A percentile compares a stretch with the other conserved stretches of the same genome.
Conservation (phyloP, 257 asterid genomes). For the Mentha longifolia region DNA sequence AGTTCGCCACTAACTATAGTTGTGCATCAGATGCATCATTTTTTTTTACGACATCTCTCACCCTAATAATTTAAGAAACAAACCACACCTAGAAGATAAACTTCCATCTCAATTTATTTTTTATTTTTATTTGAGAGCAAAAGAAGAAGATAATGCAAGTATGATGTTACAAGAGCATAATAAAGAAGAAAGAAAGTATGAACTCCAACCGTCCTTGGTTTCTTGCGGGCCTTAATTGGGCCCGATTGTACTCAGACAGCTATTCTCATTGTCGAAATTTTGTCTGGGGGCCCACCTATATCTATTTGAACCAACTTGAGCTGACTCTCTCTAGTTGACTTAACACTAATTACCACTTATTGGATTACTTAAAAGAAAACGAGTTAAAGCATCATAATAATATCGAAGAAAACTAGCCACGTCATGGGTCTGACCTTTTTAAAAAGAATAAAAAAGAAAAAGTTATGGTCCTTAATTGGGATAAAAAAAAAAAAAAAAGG, state of each 20-base stretch:
- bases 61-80: too few species aligned
- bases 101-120: not conserved
- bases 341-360: constrained; percentile 4
- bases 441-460: not conserved
- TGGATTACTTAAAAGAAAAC: not conserved
- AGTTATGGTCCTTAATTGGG: constrained; percentile 27
- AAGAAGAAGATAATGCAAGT: not conserved
- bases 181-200: not conserved
- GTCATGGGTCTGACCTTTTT: constrained; percentile 25
- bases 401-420: constrained; percentile 7
- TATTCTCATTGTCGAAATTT: constrained; percentile 46
- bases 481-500: constrained; percentile 36
- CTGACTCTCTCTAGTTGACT: constrained; percentile 39
- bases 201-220: not conserved
- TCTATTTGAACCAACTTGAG: constrained; percentile 47
- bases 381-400: constrained; percentile 3
- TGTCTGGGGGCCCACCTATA: constrained; percentile 52
- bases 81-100: not conserved
- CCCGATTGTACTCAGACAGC: constrained; percentile 27
- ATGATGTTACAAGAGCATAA: not conserved
- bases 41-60: too few species aligned
- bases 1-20: too few species aligned
- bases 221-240: constrained; percentile 40
- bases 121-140: not conserved
- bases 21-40: too few species aligned